Conservation (phyloP, 2,329 filamentous ascomycete genomes). For the Colletotrichum falcatum region DNA sequence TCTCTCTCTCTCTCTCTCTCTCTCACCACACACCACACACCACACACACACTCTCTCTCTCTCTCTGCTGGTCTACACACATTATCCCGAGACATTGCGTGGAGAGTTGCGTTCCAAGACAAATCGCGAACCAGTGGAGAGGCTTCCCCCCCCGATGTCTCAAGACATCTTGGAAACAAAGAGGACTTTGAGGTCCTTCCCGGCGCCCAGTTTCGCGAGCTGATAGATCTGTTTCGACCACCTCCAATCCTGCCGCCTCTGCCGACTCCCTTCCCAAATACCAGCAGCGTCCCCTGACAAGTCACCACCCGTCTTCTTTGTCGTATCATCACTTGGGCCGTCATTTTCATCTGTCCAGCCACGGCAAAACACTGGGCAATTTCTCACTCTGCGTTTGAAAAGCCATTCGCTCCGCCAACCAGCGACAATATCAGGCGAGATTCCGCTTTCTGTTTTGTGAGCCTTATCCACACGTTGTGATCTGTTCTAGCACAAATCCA, state of each 20-base stretch:
- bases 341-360: slow-evolving; percentile 30
- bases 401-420: slow-evolving; percentile 12
- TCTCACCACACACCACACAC: neutral
- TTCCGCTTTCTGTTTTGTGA: slow-evolving; percentile 24
- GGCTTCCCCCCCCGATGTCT: slow-evolving; percentile 48
- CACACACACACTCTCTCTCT: neutral
- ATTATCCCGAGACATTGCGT: slow-evolving; percentile 39
- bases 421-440: slow-evolving; percentile 26
- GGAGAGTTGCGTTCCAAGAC: slow-evolving; percentile 40
- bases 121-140: slow-evolving; percentile 44
- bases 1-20: neutral
- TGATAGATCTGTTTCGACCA: slow-evolving; percentile 44
- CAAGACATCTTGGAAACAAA: slow-evolving; percentile 49
- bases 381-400: slow-evolving; percentile 24
- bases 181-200: slow-evolving; percentile 46
- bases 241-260: slow-evolving; percentile 38
- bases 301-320: slow-evolving; percentile 35
- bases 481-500: neutral
- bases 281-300: slow-evolving; percentile 26
- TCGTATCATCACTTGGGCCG: slow-evolving; percentile 12
- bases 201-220: slow-evolving; percentile 39
- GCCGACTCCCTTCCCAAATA: slow-evolving; percentile 36
- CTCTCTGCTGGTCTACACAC: slow-evolving; percentile 20
- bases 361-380: slow-evolving; percentile 18
- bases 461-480: slow-evolving; percentile 6